A percentile compares a stretch with the other conserved stretches of the same genome.
These are phyloP conservation scores for Helotiales sp. DNA, from an alignment of 2,329 filamentous ascomycete species.

Conservation along the genomic window DNA sequence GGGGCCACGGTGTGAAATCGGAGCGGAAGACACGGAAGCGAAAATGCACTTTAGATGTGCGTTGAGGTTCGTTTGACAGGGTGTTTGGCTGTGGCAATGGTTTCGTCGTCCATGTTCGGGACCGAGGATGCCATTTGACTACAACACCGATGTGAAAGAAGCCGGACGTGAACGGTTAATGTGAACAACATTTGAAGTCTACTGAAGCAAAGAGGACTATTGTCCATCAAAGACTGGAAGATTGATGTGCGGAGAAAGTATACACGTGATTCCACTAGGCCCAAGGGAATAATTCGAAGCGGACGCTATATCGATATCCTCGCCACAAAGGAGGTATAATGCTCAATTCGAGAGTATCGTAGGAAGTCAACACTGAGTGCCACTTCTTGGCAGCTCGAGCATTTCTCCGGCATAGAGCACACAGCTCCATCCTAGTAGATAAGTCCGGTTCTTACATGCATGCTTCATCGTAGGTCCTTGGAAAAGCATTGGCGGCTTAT, in stretches of 20 bases:
- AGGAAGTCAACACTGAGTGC: too few species aligned
- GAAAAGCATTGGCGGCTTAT: too few species aligned
- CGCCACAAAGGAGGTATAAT: not conserved
- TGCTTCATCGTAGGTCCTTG: too few species aligned
- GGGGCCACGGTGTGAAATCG: constrained; percentile 3
- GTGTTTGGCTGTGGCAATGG: not conserved
- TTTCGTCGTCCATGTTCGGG: constrained; percentile 9
- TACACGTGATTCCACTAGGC: not conserved
- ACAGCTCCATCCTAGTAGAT: too few species aligned
- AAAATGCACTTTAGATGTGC: constrained; percentile 1
- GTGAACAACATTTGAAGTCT: not conserved
- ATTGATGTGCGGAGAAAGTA: not conserved
- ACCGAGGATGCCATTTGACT: not conserved
- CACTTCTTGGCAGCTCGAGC: too few species aligned
- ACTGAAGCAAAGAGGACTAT: too few species aligned
- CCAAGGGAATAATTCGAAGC: not conserved
- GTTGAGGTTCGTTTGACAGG: constrained; percentile 9
- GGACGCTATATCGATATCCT: not conserved
- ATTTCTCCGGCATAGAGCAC: too few species aligned
- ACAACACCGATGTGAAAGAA: not conserved
- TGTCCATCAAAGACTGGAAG: too few species aligned
- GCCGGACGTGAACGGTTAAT: not conserved
- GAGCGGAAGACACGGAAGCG: constrained; percentile 4
- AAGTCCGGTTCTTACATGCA: too few species aligned
- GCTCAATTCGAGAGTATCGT: too few species aligned